These are phyloP conservation scores for Thuja plicata DNA, from an alignment of 83 land plant genomes.

Conservation along the genomic window DNA sequence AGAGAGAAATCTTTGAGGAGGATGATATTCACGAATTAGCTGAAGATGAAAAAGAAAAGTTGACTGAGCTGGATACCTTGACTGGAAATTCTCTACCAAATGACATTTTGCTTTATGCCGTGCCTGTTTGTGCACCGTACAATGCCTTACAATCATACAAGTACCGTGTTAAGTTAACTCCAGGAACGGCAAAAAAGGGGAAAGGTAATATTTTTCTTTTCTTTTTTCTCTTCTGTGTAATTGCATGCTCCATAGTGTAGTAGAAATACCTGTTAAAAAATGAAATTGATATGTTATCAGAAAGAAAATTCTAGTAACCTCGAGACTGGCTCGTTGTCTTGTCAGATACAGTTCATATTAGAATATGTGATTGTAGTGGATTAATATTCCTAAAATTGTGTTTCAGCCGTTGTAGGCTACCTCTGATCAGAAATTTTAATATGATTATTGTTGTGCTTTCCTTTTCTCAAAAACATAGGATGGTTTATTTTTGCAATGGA, in stretches of 20 bases:
- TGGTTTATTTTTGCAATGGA: background rate
- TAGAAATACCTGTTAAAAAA: background rate
- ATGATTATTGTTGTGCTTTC: background rate
- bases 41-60: slow-evolving; percentile 83
- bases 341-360: background rate
- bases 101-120: slow-evolving; percentile 92
- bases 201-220: slow-evolving; percentile 58
- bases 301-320: background rate
- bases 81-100: slow-evolving; percentile 83
- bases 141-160: slow-evolving; percentile 85
- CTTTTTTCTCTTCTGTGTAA: background rate
- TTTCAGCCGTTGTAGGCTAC: background rate
- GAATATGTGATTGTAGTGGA: background rate
- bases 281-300: background rate
- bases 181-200: slow-evolving; percentile 92
- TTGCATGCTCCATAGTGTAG: background rate
- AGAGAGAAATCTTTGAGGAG: slow-evolving; percentile 58
- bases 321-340: background rate
- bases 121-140: slow-evolving; percentile 99
- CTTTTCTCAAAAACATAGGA: background rate
- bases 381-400: background rate
- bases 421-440: background rate
- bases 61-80: slow-evolving; percentile 87
- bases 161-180: slow-evolving; percentile 94
- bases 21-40: slow-evolving; percentile 84